A percentile compares a stretch with the other conserved stretches of the same genome.
Conservation (phyloP, 148 eudicot species). For the Simmondsia chinensis region DNA sequence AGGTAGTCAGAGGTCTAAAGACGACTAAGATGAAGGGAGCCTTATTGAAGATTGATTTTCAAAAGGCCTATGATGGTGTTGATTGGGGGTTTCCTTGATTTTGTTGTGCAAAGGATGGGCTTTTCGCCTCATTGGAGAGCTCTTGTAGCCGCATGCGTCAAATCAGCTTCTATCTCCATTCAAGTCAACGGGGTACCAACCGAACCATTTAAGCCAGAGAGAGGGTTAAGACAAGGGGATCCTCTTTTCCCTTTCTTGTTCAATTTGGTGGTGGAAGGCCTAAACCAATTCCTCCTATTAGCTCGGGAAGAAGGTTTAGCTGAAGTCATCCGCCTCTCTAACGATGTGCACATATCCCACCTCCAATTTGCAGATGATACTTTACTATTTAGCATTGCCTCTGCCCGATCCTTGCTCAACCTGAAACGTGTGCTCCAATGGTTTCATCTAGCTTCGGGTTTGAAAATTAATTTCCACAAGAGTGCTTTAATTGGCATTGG, state of each 20-base stretch:
- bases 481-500: neutral
- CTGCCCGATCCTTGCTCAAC: neutral
- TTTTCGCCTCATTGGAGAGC: neutral
- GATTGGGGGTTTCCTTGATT: neutral
- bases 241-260: neutral
- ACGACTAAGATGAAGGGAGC: neutral
- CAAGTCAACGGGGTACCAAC: slow-evolving; percentile 1
- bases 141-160: neutral
- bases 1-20: neutral
- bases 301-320: neutral
- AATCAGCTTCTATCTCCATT: neutral
- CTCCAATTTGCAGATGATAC: neutral
- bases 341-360: neutral
- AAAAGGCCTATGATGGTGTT: neutral
- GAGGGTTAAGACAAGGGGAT: neutral
- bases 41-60: neutral
- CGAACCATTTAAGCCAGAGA: neutral
- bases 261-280: neutral
- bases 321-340: neutral
- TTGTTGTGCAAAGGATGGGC: neutral
- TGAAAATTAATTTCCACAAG: neutral
- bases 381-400: neutral
- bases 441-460: neutral
- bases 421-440: neutral
- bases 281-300: neutral